These are phyloP conservation scores for Macadamia tetraphylla DNA, from an alignment of 164 flowering plant species.

Conservation along the genomic window DNA sequence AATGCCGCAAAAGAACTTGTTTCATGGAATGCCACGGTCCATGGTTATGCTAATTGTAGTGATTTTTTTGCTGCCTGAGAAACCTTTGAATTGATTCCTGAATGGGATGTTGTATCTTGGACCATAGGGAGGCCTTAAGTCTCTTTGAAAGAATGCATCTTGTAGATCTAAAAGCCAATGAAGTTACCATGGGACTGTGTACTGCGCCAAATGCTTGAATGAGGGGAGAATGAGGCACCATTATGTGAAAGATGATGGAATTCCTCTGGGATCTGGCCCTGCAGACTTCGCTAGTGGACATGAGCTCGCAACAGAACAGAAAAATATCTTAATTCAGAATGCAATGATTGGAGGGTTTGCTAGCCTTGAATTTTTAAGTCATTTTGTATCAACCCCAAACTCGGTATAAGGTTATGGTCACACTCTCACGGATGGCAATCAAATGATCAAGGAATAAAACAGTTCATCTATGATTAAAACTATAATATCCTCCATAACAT, in stretches of 20 bases:
- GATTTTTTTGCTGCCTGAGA: slow-evolving; percentile 39
- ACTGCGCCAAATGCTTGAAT: slow-evolving; percentile 53
- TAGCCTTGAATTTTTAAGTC: too few species aligned
- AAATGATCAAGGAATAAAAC: too few species aligned
- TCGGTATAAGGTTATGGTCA: too few species aligned
- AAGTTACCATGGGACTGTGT: slow-evolving; percentile 82
- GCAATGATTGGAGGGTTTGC: too few species aligned
- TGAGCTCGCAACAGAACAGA: slow-evolving; percentile 19
- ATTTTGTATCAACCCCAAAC: too few species aligned
- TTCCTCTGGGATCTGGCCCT: slow-evolving; percentile 48
- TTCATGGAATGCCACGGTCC: slow-evolving; percentile 28
- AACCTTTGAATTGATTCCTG: slow-evolving; percentile 57
- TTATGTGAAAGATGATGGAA: slow-evolving; percentile 39
- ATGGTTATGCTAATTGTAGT: slow-evolving; percentile 65
- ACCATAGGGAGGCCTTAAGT: slow-evolving; percentile 52
- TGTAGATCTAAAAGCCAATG: slow-evolving; percentile 49
- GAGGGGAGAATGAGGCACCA: slow-evolving; percentile 62
- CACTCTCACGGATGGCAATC: too few species aligned
- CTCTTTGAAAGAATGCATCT: slow-evolving; percentile 52
- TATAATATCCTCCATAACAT: too few species aligned
- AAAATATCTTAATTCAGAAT: too few species aligned
- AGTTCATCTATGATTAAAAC: too few species aligned
- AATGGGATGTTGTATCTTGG: slow-evolving; percentile 77
- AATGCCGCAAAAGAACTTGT: slow-evolving; percentile 18
- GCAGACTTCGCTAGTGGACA: slow-evolving; percentile 72